Base-by-base conservation (phyloP, 192 early-diverging fungal genomes). In the Backusella parvicylindrica region DNA sequence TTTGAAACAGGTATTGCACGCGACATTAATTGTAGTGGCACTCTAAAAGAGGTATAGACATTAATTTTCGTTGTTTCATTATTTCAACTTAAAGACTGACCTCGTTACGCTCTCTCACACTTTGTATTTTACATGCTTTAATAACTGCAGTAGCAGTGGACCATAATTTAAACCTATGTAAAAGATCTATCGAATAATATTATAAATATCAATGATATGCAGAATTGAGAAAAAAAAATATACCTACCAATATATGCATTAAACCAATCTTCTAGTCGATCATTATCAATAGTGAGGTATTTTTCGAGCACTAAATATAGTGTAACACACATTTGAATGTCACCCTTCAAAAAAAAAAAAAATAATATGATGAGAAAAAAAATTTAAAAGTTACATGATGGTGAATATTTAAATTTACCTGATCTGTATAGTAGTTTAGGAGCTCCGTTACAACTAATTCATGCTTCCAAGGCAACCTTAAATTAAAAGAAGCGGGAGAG, bases 251-350 rank as follows among this genome's bases (percentile, higher is more conserved):
- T 86, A 77, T 95, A 94, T 2, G 88, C 81, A 49, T 72, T 86
- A 56, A 90, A 89, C 90, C 92, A 95, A 36, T 86, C 77, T 70
- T 92, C 87, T 49, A 87, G 67, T 21, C 80, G 77, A n/a, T 88
- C 81, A 67, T 84, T 68, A 33, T 74, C 76, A 9, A 90, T 73
- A 11, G 78, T 36, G 6, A 89, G 36, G 30, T 70, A 72, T 26
- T 88, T 79, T 40, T 81, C 74, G 3, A 94, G 82, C 6, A 91
- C 89, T 16, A 90, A 71, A 23, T 90, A 70, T 3, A 94, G 84
- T 7, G 91, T 88, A 5, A 91, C 90, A 80, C 91, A 93, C 91
- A 93, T 95, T 71, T 94, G 93, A 1, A 93, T 90, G 71, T 95
- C 92, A 12, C 89, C 91, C 79, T 68, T 35, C 9, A 15, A 21